Conservation (phyloP, 768 basidiomycete species). For the Russula dissimulans region DNA sequence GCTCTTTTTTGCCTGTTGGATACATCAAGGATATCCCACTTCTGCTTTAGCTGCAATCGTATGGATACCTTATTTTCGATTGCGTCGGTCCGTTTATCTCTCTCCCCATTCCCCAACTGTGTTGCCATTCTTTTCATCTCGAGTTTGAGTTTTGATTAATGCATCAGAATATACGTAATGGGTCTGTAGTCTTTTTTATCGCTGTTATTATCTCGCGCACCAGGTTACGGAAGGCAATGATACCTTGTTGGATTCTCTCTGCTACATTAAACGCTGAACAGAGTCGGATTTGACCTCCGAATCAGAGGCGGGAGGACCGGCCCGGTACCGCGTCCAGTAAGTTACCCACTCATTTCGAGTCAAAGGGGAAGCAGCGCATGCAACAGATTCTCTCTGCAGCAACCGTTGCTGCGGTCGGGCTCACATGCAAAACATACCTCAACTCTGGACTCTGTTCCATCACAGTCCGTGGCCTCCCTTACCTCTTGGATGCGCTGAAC, state of each 20-base stretch:
- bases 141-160: neutral
- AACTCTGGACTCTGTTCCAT: slow-evolving; percentile 57
- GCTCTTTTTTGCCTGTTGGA: neutral
- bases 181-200: neutral
- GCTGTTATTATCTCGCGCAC: neutral
- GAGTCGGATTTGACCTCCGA: neutral
- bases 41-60: neutral
- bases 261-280: neutral
- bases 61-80: neutral
- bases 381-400: slow-evolving; percentile 37
- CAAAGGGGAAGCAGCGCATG: slow-evolving; percentile 4
- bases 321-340: neutral
- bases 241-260: neutral
- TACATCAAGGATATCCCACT: neutral
- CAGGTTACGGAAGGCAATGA: slow-evolving; percentile 4
- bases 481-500: slow-evolving; percentile 53
- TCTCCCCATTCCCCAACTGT: neutral
- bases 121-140: neutral
- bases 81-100: neutral
- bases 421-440: slow-evolving; percentile 71
- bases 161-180: neutral
- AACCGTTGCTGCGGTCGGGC: slow-evolving; percentile 59
- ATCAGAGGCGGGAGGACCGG: neutral
- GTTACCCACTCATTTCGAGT: too few relatives aligned
- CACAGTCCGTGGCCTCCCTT: slow-evolving; percentile 59